These are phyloP conservation scores for Dactylellina parvicollis DNA, from an alignment of 2,329 filamentous ascomycete species.

Conservation along the genomic window DNA sequence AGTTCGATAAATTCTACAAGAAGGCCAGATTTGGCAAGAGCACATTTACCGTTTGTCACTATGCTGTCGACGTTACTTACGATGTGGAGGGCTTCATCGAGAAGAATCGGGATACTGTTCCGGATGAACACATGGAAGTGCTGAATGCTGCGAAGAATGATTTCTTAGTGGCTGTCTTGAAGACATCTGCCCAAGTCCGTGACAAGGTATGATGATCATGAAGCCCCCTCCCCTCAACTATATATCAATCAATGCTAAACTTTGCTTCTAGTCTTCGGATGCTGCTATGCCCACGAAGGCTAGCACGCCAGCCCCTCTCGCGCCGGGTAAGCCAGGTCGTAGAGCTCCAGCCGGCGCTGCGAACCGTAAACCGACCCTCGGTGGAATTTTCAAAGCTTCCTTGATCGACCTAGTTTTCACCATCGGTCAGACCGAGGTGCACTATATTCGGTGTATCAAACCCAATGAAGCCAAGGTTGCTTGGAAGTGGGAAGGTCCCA, in stretches of 20 bases:
- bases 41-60: constrained; percentile 97
- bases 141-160: constrained; percentile 82
- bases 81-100: constrained; percentile 99
- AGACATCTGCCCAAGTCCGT: constrained; percentile 83
- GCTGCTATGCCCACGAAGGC: constrained; percentile 31
- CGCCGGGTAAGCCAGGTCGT: constrained; percentile 77
- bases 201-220: constrained; percentile 72
- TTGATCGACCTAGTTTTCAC: constrained; percentile 98
- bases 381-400: constrained; percentile 98
- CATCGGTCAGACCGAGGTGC: constrained; percentile 96
- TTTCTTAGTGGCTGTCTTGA: constrained; percentile 85
- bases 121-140: constrained; percentile 96
- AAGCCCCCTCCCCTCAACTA: no score
- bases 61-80: constrained; percentile 96
- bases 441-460: constrained; percentile 99
- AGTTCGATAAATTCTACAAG: constrained; percentile 92
- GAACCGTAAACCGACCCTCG: constrained; percentile 94
- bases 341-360: constrained; percentile 85
- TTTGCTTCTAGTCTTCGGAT: constrained; percentile 36
- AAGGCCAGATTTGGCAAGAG: constrained; percentile 98
- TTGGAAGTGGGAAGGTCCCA: constrained; percentile 98
- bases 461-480: constrained; percentile 96
- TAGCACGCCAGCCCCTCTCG: constrained; percentile 72
- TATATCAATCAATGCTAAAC: no score
- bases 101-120: constrained; percentile 98